Conservation (phyloP, 139 green algal genomes). For the Chlamydomonas sphaeroides region DNA sequence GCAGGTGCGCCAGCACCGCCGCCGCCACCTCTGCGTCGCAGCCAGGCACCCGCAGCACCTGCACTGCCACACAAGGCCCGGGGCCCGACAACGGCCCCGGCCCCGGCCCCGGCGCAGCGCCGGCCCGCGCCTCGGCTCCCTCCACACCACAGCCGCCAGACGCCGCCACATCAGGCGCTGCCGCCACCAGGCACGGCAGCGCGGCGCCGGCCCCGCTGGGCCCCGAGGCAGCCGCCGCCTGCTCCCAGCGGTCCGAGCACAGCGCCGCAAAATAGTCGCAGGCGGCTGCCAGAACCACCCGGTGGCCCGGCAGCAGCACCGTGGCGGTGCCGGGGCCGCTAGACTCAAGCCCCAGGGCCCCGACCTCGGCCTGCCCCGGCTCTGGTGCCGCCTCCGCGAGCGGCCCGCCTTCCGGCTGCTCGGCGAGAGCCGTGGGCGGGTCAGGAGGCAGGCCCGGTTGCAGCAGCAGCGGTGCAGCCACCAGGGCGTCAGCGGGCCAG, state of each 20-base stretch:
- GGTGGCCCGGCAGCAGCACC: slow-evolving; percentile 2
- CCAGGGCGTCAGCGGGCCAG: slow-evolving; percentile 3
- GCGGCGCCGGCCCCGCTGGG: no score
- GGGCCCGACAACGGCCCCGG: no score
- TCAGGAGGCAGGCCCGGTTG: no score
- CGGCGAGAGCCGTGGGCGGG: no score
- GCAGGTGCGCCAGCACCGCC: no score
- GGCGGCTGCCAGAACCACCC: not conserved
- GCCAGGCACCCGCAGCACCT: slow-evolving; percentile 8
- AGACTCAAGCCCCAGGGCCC: not conserved
- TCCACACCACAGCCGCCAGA: not conserved
- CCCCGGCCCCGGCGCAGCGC: no score
- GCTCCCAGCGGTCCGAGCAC: slow-evolving; percentile 12
- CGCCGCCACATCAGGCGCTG: not conserved
- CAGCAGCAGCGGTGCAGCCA: slow-evolving; percentile 8
- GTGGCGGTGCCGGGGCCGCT: not conserved
- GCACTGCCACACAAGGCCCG: no score
- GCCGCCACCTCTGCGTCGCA: slow-evolving; percentile 12
- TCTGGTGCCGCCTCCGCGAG: not conserved
- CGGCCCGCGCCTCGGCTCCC: no score
- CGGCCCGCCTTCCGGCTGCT: not conserved
- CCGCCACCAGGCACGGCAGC: no score
- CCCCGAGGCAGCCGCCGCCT: no score
- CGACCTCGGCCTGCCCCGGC: not conserved
- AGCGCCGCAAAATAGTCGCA: slow-evolving; percentile 30